Percentiles rank a stretch among this genome's conserved stretches.
phyloP scores from a whole-genome alignment of 106 monocot genomes.

The Dendrobium nobile region DNA sequence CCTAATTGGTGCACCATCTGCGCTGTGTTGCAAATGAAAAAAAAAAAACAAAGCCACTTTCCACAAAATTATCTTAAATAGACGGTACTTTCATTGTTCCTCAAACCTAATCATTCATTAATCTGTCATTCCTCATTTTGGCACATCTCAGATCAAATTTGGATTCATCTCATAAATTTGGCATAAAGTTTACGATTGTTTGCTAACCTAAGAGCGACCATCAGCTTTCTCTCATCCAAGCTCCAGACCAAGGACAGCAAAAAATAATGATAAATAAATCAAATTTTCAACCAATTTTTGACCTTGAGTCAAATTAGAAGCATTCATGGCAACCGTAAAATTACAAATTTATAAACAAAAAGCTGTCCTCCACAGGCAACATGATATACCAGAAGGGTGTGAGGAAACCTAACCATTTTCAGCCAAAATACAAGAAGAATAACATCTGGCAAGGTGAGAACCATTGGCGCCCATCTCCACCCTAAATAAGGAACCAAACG shows the following conservation, averaged over 20 bases:
- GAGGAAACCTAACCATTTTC: slow-evolving; percentile 12
- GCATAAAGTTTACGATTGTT: not conserved
- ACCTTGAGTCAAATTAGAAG: not conserved
- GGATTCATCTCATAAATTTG: not conserved
- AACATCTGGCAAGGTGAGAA: slow-evolving; percentile 26
- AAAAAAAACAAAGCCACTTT: too few relatives aligned
- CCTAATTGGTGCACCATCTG: too few relatives aligned
- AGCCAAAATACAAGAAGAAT: not conserved
- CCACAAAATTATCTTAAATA: too few relatives aligned
- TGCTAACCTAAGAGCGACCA: not conserved
- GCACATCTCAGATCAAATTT: not conserved
- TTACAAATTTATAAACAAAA: not conserved
- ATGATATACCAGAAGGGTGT: not conserved
- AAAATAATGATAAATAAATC: not conserved
- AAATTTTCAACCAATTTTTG: not conserved
- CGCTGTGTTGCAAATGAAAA: too few relatives aligned
- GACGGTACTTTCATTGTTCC: too few relatives aligned
- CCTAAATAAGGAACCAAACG: slow-evolving; percentile 77
- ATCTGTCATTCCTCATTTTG: too few relatives aligned
- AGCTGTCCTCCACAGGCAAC: not conserved
- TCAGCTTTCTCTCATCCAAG: not conserved
- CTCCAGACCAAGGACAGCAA: not conserved
- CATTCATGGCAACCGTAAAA: not conserved
- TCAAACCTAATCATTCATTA: too few relatives aligned
- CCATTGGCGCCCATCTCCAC: slow-evolving; percentile 46